Evolutionary conservation across 1,284 basidiomycete genomes (phyloP), one percentile per base, ranked within the genome.

Genomic region (Apiotrichum laibachii): DNA sequence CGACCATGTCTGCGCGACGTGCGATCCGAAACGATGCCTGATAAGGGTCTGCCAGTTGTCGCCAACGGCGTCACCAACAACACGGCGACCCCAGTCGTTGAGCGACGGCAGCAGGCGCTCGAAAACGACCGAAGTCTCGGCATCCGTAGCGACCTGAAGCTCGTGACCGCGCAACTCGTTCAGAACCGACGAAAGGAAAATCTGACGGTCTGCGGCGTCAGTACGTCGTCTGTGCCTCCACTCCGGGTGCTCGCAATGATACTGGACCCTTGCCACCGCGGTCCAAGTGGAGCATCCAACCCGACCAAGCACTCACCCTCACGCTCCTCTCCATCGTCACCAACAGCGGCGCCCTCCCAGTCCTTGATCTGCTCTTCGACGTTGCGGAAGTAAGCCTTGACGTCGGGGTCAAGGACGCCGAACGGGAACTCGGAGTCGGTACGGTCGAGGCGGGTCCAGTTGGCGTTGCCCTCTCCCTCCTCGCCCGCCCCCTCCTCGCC

Each of bases 1-100:
- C 65, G 95, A 82, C 63, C 94, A 80, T 0, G 92, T 95, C 75
- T 96, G 92, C 65, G 88, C 87, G 11, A 95, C 92, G 83, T 96
- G 93, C 26, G 90, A 93, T 18, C 88, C 90, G 78, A 92, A 93
- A 22, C 92, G 84, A 71, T 96, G 89, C 68, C 82, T 85, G 40
- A 85, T 80, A 18, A 95, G 81, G 45, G 81, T 73, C 62, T 86
- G 88, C 85, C 79, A 93, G 87, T 88, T 89, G 72, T 90, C 92
- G 57, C 84, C 84, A 63, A 97, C 79, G 59, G 86, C 85, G 73
- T 95, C 92, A 59, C 90, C 80, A 65, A 96, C 88, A 3, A 95
- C 91, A 57, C 93, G 83, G 53, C 89, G 82, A 18, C 89, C 88
- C 79, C 92, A 93, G 76, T 96, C 92, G 72, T 94, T 92, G 87